Evolutionary conservation across 768 basidiomycete species (phyloP).

Genomic region (Chalciporus pseudorubinellus): DNA sequence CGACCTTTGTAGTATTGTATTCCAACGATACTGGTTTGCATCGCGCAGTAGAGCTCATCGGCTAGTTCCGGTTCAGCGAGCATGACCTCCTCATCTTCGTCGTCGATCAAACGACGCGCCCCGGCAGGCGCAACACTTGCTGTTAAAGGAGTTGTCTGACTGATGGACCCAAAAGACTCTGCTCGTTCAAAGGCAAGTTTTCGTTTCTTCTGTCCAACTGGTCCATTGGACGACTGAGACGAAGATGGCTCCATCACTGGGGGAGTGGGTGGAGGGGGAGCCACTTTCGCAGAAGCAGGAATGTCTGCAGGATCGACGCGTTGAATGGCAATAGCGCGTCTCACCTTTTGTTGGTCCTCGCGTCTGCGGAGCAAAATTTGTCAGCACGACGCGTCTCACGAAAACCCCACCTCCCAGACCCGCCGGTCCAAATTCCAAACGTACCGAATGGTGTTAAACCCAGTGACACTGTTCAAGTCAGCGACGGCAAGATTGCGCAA

Average conservation of each 20-base stretch:
- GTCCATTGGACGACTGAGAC: background rate
- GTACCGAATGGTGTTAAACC: slow-evolving; percentile 54
- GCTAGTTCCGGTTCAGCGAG: slow-evolving; percentile 42
- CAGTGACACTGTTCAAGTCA: slow-evolving; percentile 43
- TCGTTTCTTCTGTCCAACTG: slow-evolving; percentile 43
- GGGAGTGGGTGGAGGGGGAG: slow-evolving; percentile 6
- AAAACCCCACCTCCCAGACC: background rate
- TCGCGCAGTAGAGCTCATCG: slow-evolving; percentile 68
- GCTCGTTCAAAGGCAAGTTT: slow-evolving; percentile 33
- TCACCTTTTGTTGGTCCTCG: slow-evolving; percentile 63
- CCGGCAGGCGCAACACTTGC: slow-evolving; percentile 11
- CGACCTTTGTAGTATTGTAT: slow-evolving; percentile 78
- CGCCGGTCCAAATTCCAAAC: slow-evolving; percentile 11
- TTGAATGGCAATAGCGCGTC: slow-evolving; percentile 51
- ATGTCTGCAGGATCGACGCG: slow-evolving; percentile 58
- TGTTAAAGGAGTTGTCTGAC: slow-evolving; percentile 16
- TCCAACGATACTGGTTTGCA: slow-evolving; percentile 69
- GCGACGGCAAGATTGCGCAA: slow-evolving; percentile 47
- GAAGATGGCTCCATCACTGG: background rate
- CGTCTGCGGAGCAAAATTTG: slow-evolving; percentile 33
- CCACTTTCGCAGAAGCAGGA: slow-evolving; percentile 43
- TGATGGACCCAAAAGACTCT: slow-evolving; percentile 9
- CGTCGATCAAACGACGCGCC: slow-evolving; percentile 19
- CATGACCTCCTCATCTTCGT: slow-evolving; percentile 45
- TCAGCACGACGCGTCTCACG: background rate